Percentiles rank a stretch among this genome's conserved stretches.
These are phyloP conservation scores for Amanita polypyramis DNA, from an alignment of 768 basidiomycete genomes.

Conservation along the genomic window DNA sequence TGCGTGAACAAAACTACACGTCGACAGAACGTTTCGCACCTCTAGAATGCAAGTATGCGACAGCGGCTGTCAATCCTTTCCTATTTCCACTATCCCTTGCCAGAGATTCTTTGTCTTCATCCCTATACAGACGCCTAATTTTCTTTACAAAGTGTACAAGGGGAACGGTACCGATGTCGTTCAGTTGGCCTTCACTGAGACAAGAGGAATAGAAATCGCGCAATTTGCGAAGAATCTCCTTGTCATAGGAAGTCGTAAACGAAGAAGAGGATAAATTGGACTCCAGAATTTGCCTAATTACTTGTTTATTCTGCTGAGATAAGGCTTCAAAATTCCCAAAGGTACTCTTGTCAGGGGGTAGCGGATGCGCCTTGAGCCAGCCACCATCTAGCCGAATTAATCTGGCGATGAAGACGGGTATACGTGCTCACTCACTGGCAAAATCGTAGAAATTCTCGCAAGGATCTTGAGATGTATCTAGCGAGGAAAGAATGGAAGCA, in stretches of 20 bases:
- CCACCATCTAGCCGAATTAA: slow-evolving; percentile 53
- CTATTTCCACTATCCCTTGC: slow-evolving; percentile 14
- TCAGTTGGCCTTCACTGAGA: slow-evolving; percentile 65
- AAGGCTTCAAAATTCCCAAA: slow-evolving; percentile 68
- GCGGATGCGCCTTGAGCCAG: slow-evolving; percentile 73
- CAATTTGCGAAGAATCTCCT: slow-evolving; percentile 51
- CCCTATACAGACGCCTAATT: slow-evolving; percentile 49
- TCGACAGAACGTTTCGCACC: slow-evolving; percentile 32
- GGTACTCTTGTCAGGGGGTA: slow-evolving; percentile 77
- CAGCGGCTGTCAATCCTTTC: slow-evolving; percentile 66
- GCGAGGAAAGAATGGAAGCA: slow-evolving; percentile 66
- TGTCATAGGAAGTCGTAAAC: slow-evolving; percentile 32
- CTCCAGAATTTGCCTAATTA: slow-evolving; percentile 67
- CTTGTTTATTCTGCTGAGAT: slow-evolving; percentile 63
- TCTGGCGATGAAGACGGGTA: slow-evolving; percentile 4
- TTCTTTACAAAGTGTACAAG: slow-evolving; percentile 56
- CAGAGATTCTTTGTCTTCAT: slow-evolving; percentile 30
- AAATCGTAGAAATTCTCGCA: slow-evolving; percentile 95
- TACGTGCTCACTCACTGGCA: slow-evolving; percentile 54
- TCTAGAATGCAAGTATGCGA: slow-evolving; percentile 81
- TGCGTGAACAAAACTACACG: not conserved
- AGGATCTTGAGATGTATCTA: slow-evolving; percentile 80
- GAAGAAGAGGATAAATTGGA: slow-evolving; percentile 24
- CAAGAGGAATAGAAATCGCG: slow-evolving; percentile 73
- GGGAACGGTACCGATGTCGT: slow-evolving; percentile 63